Evolutionary conservation across 2,329 filamentous ascomycete genomes (phyloP).

Genomic region (Bisporella sp.): DNA sequence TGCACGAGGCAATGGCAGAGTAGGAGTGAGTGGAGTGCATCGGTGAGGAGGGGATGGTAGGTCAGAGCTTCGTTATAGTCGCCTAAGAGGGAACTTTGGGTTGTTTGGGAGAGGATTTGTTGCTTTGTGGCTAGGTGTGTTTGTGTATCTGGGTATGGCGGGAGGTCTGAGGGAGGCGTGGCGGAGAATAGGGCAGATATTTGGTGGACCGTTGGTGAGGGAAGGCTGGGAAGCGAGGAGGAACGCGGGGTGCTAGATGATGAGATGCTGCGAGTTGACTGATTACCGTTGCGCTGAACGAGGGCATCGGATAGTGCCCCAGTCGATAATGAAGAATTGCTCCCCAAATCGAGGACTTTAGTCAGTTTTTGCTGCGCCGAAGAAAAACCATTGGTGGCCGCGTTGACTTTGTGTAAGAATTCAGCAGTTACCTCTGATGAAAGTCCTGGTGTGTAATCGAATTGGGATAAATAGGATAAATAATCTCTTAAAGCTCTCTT

Average conservation of each 20-base stretch:
- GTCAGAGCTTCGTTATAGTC: constrained; percentile 60
- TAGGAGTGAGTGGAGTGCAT: constrained; percentile 71
- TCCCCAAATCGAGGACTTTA: constrained; percentile 22
- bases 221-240: constrained; percentile 36
- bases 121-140: constrained; percentile 26
- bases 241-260: constrained; percentile 21
- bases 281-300: constrained; percentile 32
- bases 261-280: constrained; percentile 22
- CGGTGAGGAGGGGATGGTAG: constrained; percentile 73
- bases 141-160: constrained; percentile 52
- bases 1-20: constrained; percentile 74
- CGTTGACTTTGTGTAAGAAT: constrained; percentile 50
- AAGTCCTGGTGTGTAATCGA: constrained; percentile 66
- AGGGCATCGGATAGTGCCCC: constrained; percentile 34
- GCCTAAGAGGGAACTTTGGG: constrained; percentile 29
- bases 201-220: constrained; percentile 41
- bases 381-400: constrained; percentile 42
- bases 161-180: constrained; percentile 58
- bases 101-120: constrained; percentile 23
- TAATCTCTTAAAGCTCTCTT: constrained; percentile 73
- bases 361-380: constrained; percentile 30
- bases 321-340: constrained; percentile 26
- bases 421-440: constrained; percentile 32
- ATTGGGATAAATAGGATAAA: constrained; percentile 60
- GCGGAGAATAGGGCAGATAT: constrained; percentile 65